Conservation (phyloP, 2,329 filamentous ascomycete species). For the Elsinoe arachidis region DNA sequence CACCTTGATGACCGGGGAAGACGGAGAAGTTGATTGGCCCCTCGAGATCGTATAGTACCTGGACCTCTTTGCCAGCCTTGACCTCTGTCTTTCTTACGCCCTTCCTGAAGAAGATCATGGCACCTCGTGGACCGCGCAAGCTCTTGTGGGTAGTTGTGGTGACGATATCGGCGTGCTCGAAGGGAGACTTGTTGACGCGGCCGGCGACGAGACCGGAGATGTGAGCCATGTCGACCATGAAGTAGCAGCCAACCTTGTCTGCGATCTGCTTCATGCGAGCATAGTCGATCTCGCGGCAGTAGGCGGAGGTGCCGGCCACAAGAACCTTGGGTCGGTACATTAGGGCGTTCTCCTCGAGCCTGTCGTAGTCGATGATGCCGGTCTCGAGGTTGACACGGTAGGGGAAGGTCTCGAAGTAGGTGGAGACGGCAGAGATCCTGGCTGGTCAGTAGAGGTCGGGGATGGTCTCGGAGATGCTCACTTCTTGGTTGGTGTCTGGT, state of each 20-base stretch:
- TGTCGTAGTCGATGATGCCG: conserved; percentile 89
- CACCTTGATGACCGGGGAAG: conserved; percentile 96
- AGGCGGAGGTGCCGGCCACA: conserved; percentile 88
- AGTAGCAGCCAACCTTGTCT: conserved; percentile 84
- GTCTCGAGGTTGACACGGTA: conserved; percentile 87
- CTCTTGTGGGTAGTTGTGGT: conserved; percentile 99
- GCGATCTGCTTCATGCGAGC: conserved; percentile 81
- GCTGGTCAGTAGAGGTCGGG: background rate
- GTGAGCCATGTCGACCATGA: conserved; percentile 94
- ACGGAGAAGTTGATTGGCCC: conserved; percentile 90
- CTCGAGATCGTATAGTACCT: conserved; percentile 78
- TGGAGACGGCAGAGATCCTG: conserved; percentile 88
- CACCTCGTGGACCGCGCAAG: conserved; percentile 84
- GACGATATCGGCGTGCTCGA: conserved; percentile 83
- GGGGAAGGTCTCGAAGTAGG: conserved; percentile 96
- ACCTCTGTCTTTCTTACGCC: conserved; percentile 74
- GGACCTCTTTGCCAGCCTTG: conserved; percentile 68
- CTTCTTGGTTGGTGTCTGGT: conserved; percentile 91
- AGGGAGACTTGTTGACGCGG: conserved; percentile 83
- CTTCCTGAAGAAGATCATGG: conserved; percentile 97
- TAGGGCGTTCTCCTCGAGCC: conserved; percentile 75
- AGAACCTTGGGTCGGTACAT: conserved; percentile 94
- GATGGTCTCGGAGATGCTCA: background rate
- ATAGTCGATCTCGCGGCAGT: conserved; percentile 94
- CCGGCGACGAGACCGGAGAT: conserved; percentile 91